These are phyloP conservation scores for Leavenworthia alabamica DNA, from an alignment of 345 rosid genomes.

Conservation along the genomic window DNA sequence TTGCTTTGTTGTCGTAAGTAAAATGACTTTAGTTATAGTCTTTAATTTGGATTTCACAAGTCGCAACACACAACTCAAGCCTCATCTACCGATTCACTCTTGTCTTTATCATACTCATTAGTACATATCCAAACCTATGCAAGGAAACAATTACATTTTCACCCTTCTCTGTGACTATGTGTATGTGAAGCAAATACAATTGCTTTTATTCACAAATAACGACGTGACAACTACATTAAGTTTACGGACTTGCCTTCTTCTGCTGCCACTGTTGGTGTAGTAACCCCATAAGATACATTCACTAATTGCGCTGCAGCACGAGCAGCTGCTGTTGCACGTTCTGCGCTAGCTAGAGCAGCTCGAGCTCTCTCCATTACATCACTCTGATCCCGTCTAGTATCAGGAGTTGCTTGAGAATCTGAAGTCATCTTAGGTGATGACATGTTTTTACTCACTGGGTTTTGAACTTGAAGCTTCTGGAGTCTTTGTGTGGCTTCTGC, in stretches of 20 bases:
- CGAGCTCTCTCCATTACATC: constrained; percentile 74
- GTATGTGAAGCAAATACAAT: constrained; percentile 6
- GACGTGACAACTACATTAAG: neutral
- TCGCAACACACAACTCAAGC: neutral
- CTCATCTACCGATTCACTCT: neutral
- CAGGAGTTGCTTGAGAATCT: constrained; percentile 11
- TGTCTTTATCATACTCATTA: neutral
- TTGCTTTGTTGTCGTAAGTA: neutral
- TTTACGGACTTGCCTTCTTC: constrained; percentile 35
- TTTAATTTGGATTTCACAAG: neutral
- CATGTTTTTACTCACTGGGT: constrained; percentile 18
- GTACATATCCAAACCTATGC: neutral
- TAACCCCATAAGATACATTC: constrained; percentile 40
- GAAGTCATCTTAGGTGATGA: constrained; percentile 9
- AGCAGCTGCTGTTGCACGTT: constrained; percentile 73
- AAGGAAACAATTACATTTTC: neutral
- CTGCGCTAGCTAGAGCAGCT: constrained; percentile 78
- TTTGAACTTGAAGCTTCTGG: constrained; percentile 29
- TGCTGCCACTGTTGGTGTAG: constrained; percentile 25
- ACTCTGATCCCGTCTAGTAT: constrained; percentile 19
- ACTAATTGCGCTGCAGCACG: constrained; percentile 82
- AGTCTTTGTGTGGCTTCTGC: constrained; percentile 30
- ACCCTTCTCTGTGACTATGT: constrained; percentile 1
- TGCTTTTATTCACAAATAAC: neutral
- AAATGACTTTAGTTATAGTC: neutral